These are phyloP conservation scores for Balakata baccata DNA, from an alignment of 345 rosid species.

Conservation along the genomic window DNA sequence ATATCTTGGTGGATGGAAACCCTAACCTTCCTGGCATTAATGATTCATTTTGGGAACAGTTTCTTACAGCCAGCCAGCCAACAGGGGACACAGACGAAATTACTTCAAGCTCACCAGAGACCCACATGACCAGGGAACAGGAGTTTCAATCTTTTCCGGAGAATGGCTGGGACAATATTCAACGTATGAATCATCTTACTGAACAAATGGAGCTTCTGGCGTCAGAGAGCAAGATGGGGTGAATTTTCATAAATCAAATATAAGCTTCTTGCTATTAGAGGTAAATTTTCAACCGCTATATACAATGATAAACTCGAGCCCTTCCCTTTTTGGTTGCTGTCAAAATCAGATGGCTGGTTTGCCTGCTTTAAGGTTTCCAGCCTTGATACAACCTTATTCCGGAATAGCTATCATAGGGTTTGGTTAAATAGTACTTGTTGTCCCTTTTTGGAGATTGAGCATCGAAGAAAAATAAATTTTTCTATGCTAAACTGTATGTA, in stretches of 20 bases:
- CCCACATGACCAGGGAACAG: slow-evolving; percentile 9
- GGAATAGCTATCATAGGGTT: background rate
- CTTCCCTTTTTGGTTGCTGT: background rate
- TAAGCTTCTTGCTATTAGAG: slow-evolving; percentile 13
- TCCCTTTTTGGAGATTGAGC: background rate
- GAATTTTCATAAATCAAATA: slow-evolving; percentile 23
- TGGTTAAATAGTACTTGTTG: background rate
- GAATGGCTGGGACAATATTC: slow-evolving; percentile 17
- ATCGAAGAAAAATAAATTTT: background rate
- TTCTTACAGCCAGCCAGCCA: slow-evolving; percentile 17
- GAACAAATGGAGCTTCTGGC: slow-evolving; percentile 28
- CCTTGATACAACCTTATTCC: background rate
- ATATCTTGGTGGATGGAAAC: slow-evolving; percentile 21
- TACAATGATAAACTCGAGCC: slow-evolving; percentile 8
- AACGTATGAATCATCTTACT: slow-evolving; percentile 24
- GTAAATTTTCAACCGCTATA: slow-evolving; percentile 17
- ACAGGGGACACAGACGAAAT: slow-evolving; percentile 21
- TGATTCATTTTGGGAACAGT: slow-evolving; percentile 36
- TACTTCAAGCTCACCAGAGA: slow-evolving; percentile 12
- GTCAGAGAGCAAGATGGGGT: slow-evolving; percentile 25
- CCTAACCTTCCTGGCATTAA: slow-evolving; percentile 57
- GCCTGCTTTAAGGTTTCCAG: background rate
- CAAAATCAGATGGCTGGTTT: background rate
- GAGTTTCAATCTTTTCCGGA: slow-evolving; percentile 24
- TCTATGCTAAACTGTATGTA: background rate